A percentile compares a stretch with the other conserved stretches of the same genome.
These are phyloP conservation scores for Aspergillus candidus DNA, from an alignment of 2,329 filamentous ascomycete species.

Conservation along the genomic window DNA sequence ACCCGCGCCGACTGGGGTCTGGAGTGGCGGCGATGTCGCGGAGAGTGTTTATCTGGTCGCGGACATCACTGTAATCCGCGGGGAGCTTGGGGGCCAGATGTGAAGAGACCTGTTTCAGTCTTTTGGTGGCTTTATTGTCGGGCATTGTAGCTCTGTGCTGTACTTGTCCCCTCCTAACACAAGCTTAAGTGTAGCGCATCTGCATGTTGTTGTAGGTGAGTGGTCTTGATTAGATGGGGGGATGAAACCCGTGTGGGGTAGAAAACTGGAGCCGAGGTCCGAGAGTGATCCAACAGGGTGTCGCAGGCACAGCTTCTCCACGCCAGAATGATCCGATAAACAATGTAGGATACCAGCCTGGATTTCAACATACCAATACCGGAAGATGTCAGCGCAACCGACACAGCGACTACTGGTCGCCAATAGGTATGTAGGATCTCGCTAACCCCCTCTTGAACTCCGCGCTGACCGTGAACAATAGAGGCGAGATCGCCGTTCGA, in stretches of 20 bases:
- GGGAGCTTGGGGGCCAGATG: conserved; percentile 43
- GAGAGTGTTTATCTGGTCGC: conserved; percentile 50
- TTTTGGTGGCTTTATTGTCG: conserved; percentile 28
- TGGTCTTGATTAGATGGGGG: no score
- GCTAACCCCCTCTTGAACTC: not conserved
- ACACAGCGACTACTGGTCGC: conserved; percentile 49
- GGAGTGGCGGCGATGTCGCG: conserved; percentile 51
- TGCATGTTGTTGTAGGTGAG: no score
- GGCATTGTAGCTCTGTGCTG: conserved; percentile 3
- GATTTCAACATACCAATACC: conserved; percentile 1
- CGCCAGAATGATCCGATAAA: not conserved
- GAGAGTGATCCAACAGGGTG: no score
- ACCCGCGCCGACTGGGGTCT: conserved; percentile 49
- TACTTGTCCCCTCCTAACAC: no score
- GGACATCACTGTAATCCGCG: conserved; percentile 57
- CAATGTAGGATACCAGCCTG: not conserved
- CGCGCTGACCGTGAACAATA: conserved; percentile 16
- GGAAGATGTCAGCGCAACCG: conserved; percentile 15
- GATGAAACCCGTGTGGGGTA: not conserved
- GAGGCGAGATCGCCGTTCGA: conserved; percentile 59
- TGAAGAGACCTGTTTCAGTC: conserved; percentile 45
- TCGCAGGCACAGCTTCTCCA: no score
- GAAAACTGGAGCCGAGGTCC: no score
- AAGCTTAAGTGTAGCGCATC: no score
- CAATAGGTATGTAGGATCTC: conserved; percentile 40